Conservation (phyloP, 345 rosid species). For the Noccaea bulbosa region DNA sequence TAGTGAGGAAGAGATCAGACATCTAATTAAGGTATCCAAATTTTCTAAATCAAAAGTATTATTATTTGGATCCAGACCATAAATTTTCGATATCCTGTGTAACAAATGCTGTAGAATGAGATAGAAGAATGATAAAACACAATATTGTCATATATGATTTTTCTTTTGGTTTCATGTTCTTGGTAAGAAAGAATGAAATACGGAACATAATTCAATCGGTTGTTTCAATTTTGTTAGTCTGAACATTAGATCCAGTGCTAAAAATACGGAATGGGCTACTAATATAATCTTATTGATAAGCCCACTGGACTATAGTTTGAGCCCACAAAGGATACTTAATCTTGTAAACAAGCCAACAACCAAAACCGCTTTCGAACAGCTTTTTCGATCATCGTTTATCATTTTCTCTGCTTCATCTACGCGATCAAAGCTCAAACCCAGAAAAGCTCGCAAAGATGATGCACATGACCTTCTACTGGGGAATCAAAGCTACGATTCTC, state of each 20-base stretch:
- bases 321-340: slow-evolving; percentile 19
- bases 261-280: too few species aligned
- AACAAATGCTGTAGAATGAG: background rate
- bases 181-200: background rate
- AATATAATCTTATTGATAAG: slow-evolving; percentile 1
- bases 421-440: slow-evolving; percentile 1
- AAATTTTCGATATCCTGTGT: too few species aligned
- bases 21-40: background rate
- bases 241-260: too few species aligned
- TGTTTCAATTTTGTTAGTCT: background rate
- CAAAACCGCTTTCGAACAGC: background rate
- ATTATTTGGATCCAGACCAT: background rate
- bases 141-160: background rate
- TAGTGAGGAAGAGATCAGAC: background rate
- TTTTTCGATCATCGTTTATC: background rate
- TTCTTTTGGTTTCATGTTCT: background rate
- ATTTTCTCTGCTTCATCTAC: background rate
- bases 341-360: slow-evolving; percentile 29
- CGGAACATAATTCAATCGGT: too few species aligned
- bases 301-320: background rate
- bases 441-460: slow-evolving; percentile 60
- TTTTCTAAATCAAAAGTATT: background rate
- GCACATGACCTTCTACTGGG: slow-evolving; percentile 97
- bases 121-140: background rate
- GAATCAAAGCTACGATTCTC: slow-evolving; percentile 67